phyloP scores from a whole-genome alignment of 768 basidiomycete species.

The Imleria badia region DNA sequence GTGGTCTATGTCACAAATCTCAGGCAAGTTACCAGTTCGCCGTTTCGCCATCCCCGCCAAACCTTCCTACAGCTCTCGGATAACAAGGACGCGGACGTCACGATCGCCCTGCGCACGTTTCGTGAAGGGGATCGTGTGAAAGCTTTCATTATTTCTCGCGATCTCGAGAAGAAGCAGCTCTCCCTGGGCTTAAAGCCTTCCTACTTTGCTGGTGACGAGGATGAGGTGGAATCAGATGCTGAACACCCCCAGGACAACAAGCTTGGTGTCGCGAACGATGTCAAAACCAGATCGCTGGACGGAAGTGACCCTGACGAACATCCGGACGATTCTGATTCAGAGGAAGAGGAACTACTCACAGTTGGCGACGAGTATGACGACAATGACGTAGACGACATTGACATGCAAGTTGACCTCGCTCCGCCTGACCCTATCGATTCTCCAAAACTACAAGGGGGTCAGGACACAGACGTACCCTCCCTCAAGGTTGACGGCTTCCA shows the following conservation, averaged over 20 bases:
- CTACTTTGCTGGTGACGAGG: slow-evolving; percentile 69
- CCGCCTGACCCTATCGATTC: background rate
- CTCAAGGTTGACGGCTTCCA: slow-evolving; percentile 67
- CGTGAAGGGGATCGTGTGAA: slow-evolving; percentile 85
- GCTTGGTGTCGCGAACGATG: slow-evolving; percentile 33
- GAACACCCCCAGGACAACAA: slow-evolving; percentile 25
- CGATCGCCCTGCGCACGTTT: slow-evolving; percentile 77
- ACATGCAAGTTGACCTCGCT: slow-evolving; percentile 21
- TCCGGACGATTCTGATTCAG: slow-evolving; percentile 3
- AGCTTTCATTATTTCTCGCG: slow-evolving; percentile 69
- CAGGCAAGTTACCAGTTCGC: slow-evolving; percentile 51
- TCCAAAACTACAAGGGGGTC: background rate
- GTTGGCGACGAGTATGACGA: slow-evolving; percentile 13
- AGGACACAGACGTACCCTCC: slow-evolving; percentile 25
- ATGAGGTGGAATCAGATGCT: slow-evolving; percentile 33
- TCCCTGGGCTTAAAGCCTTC: slow-evolving; percentile 86
- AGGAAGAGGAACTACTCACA: slow-evolving; percentile 23
- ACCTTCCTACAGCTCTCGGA: slow-evolving; percentile 70
- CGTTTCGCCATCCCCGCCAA: background rate
- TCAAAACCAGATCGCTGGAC: slow-evolving; percentile 24
- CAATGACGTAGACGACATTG: slow-evolving; percentile 16
- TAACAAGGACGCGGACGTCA: slow-evolving; percentile 76
- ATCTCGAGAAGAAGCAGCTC: slow-evolving; percentile 77
- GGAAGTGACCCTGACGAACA: slow-evolving; percentile 14
- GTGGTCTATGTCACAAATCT: slow-evolving; percentile 92